These are phyloP conservation scores for Fusarium metavorans DNA, from an alignment of 2,329 filamentous ascomycete genomes.

Conservation along the genomic window DNA sequence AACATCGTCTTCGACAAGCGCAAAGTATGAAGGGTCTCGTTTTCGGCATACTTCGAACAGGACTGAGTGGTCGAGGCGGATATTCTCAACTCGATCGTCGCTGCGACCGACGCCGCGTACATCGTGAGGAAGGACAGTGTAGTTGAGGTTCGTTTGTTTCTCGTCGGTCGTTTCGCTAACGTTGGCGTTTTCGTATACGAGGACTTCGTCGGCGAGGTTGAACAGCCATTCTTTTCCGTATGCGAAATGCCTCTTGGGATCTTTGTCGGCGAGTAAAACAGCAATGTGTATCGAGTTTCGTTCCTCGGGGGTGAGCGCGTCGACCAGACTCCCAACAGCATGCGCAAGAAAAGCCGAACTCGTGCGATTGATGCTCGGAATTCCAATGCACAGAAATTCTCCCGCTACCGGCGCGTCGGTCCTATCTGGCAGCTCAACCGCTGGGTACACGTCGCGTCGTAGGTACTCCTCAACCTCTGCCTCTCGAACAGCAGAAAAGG, in stretches of 20 bases:
- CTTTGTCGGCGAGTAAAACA: slow-evolving; percentile 51
- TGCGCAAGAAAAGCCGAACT: slow-evolving; percentile 45
- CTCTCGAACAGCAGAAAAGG: slow-evolving; percentile 43
- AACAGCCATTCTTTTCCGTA: slow-evolving; percentile 49
- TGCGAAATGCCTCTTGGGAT: slow-evolving; percentile 47
- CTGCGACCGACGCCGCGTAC: slow-evolving; percentile 42
- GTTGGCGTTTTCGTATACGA: slow-evolving; percentile 43
- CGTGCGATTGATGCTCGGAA: slow-evolving; percentile 51
- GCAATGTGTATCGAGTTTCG: slow-evolving; percentile 48
- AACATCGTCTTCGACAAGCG: slow-evolving; percentile 54
- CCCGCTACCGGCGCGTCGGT: slow-evolving; percentile 14
- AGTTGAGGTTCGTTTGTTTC: slow-evolving; percentile 17
- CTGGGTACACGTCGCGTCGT: slow-evolving; percentile 34
- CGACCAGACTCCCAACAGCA: slow-evolving; percentile 48
- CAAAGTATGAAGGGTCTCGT: slow-evolving; percentile 49
- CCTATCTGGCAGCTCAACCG: slow-evolving; percentile 16
- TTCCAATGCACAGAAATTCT: slow-evolving; percentile 48
- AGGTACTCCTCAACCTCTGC: slow-evolving; percentile 40
- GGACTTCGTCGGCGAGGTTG: slow-evolving; percentile 48
- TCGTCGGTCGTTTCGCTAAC: background rate
- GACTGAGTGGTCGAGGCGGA: slow-evolving; percentile 50
- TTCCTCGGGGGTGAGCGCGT: slow-evolving; percentile 47
- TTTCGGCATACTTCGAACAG: slow-evolving; percentile 49
- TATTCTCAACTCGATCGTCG: slow-evolving; percentile 48
- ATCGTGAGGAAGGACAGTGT: slow-evolving; percentile 36